phyloP scores from a whole-genome alignment of 306 rosid species.

The Citrullus colocynthis region DNA sequence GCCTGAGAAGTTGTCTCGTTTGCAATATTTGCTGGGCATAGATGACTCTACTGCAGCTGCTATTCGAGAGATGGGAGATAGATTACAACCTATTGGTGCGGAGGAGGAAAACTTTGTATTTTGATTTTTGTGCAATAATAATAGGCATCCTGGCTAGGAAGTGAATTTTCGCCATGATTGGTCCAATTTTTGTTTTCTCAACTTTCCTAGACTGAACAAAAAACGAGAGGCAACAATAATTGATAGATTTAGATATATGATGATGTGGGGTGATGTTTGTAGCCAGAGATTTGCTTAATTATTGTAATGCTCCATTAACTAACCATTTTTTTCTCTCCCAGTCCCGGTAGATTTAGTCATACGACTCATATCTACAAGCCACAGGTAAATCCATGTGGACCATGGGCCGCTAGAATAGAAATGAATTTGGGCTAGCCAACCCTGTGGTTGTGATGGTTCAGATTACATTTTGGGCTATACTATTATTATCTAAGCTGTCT shows the following conservation, averaged over 20 bases:
- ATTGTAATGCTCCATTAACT: not conserved
- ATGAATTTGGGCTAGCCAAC: not conserved
- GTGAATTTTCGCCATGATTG: not conserved
- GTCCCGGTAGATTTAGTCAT: not conserved
- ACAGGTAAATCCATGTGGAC: not conserved
- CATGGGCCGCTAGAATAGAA: not conserved
- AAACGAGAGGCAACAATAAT: not conserved
- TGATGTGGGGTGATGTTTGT: not conserved
- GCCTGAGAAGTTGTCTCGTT: slow-evolving; percentile 64
- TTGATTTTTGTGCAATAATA: slow-evolving; percentile 13
- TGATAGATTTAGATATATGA: not conserved
- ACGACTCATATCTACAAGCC: too few relatives aligned
- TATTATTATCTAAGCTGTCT: too few relatives aligned
- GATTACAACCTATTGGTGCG: slow-evolving; percentile 24
- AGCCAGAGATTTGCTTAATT: not conserved
- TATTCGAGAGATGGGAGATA: slow-evolving; percentile 56
- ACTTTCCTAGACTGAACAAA: not conserved
- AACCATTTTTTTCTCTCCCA: not conserved
- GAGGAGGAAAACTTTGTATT: slow-evolving; percentile 90
- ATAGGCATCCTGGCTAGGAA: not conserved
- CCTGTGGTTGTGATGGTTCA: not conserved
- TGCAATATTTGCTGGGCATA: slow-evolving; percentile 84
- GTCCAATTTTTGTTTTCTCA: not conserved
- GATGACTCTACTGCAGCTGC: slow-evolving; percentile 60
- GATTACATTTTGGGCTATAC: not conserved